These are phyloP conservation scores for Tribonema minus DNA, from an alignment of 108 stramenopile species.

Conservation along the genomic window DNA sequence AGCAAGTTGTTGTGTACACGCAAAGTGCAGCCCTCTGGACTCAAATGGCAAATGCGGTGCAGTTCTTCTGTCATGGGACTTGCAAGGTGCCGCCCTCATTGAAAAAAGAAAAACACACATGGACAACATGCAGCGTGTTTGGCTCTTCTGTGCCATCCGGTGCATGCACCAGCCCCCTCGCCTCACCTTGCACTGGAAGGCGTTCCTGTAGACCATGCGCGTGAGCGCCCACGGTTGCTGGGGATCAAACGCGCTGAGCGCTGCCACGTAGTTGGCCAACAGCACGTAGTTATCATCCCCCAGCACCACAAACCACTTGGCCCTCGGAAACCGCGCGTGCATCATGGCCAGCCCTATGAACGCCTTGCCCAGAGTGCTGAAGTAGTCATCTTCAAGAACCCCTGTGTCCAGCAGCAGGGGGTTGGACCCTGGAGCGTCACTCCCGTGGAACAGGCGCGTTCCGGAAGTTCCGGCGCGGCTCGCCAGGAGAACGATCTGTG, in stretches of 20 bases:
- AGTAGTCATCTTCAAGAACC: conserved; percentile 37
- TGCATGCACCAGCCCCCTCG: too few relatives aligned
- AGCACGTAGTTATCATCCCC: conserved; percentile 41
- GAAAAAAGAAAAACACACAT: too few relatives aligned
- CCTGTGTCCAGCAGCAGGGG: conserved; percentile 27
- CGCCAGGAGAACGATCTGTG: conserved; percentile 13
- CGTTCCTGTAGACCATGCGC: conserved; percentile 27
- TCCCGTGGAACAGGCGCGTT: conserved; percentile 5
- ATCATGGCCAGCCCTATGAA: conserved; percentile 33
- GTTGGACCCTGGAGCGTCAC: conserved; percentile 4
- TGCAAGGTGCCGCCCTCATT: too few relatives aligned
- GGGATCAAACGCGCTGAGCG: conserved; percentile 25
- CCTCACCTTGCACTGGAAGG: conserved; percentile 34
- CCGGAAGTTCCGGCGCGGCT: conserved; percentile 1
- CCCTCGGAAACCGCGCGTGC: conserved; percentile 14
- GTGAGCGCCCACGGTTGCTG: conserved; percentile 23
- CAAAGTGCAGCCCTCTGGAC: too few relatives aligned
- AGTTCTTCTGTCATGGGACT: too few relatives aligned
- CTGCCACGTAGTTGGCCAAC: conserved; percentile 18
- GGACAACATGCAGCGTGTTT: too few relatives aligned
- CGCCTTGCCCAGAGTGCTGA: conserved; percentile 41
- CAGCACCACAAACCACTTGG: conserved; percentile 35
- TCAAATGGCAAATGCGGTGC: too few relatives aligned
- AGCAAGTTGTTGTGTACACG: too few relatives aligned
- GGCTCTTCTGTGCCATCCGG: too few relatives aligned